Conservation (phyloP, 305 asterid genomes). For the Euphrasia arctica region DNA sequence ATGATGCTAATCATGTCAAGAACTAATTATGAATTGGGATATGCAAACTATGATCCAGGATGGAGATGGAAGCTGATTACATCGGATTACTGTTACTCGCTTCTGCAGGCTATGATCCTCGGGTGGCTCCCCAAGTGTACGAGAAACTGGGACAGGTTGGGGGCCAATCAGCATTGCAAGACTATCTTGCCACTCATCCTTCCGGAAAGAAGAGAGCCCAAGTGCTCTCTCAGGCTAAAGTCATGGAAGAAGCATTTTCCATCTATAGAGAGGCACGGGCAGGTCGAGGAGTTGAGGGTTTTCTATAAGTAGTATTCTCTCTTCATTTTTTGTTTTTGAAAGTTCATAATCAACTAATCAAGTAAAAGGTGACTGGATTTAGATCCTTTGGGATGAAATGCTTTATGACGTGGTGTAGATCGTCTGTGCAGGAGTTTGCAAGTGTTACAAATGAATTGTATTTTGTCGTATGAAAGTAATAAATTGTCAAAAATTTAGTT, state of each 20-base stretch:
- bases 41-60: slow-evolving; percentile 38
- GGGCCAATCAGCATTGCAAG: slow-evolving; percentile 54
- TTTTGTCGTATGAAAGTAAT: too few species aligned
- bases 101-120: slow-evolving; percentile 82
- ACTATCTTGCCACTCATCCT: slow-evolving; percentile 96
- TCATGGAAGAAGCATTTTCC: slow-evolving; percentile 88
- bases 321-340: neutral
- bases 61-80: slow-evolving; percentile 99
- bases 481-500: neutral
- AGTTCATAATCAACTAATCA: too few species aligned
- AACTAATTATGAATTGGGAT: neutral
- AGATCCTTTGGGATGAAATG: neutral
- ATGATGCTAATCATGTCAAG: neutral
- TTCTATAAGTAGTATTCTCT: slow-evolving; percentile 36
- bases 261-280: slow-evolving; percentile 56
- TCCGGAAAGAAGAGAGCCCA: slow-evolving; percentile 87
- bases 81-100: slow-evolving; percentile 65
- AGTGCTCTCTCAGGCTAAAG: slow-evolving; percentile 67
- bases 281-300: slow-evolving; percentile 79
- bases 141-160: slow-evolving; percentile 69
- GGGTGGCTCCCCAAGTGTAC: slow-evolving; percentile 70
- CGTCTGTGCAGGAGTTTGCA: neutral
- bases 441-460: neutral
- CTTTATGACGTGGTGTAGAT: neutral
- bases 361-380: too few species aligned